Evolutionary conservation across 495 filamentous ascomycete species (phyloP), one percentile per base, ranked within the genome.

Genomic region (Neurospora hispaniola): DNA sequence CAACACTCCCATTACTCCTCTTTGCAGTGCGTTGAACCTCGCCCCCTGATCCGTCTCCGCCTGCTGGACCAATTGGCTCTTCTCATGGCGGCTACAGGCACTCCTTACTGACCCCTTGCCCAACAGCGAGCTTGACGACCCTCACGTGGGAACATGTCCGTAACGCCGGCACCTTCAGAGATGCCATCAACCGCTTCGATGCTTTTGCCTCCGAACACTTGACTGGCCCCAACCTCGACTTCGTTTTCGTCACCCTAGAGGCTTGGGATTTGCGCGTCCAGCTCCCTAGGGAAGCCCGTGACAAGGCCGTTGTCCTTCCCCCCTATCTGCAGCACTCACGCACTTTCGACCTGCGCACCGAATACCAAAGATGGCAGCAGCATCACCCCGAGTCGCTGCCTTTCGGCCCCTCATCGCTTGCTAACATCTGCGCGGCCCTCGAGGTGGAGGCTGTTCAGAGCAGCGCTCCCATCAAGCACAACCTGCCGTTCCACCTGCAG

Each of bases 111-210:
- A 81, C 77, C 71, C 54, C 69, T 69, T 76, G 27, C 73, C 69
- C 44, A 48, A 77, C 78, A 97, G 94, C 96, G 81, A 98, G 94
- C 83, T 87, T 99, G 81, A 99, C 96, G 38, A 99, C 96, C 72
- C 86, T 99, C 76, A 98, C 96, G 46, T 98, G 96, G 96, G 96
- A 99, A 82, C 94, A 99, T 83, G 96, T 98, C 78, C 92, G 96
- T 78, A 93, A 93, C 74, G 95, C 96, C 76, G 96, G 96, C 70
- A 93, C 93, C 71, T 99, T 99, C 88, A 90, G 95, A 73, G 96
- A 98, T 84, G 96, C 96, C 68, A 90, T 99, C 85, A 94, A 91
- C 81, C 93, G 93, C 70, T 97, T 99, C 82, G 94, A 98, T 81
- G 85, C 89, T 73, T 99, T 97, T 79, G 94, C 93, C 74, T 89